Conservation (phyloP, 345 rosid species). For the Populus euphratica region DNA sequence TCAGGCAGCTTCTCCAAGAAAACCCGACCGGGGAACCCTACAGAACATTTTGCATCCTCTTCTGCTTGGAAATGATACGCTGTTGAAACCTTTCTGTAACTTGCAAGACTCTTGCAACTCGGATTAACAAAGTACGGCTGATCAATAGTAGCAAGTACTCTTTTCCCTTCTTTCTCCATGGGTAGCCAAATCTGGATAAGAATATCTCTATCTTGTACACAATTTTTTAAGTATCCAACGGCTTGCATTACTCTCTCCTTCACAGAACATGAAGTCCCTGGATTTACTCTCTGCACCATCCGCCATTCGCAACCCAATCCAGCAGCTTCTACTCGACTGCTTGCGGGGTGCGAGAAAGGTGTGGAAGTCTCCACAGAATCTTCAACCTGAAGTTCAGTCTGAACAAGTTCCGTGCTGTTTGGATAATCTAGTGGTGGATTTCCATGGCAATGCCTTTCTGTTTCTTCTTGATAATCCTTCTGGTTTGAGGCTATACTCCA, state of each 20-base stretch:
- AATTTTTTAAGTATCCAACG: conserved; percentile 42
- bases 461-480: conserved; percentile 1
- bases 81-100: conserved; percentile 57
- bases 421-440: background rate
- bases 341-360: conserved; percentile 19
- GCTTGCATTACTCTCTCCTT: conserved; percentile 54
- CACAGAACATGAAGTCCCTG: conserved; percentile 37
- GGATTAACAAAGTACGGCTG: conserved; percentile 61
- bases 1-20: conserved; percentile 67
- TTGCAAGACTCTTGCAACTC: conserved; percentile 49
- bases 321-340: conserved; percentile 36
- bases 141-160: conserved; percentile 57
- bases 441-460: background rate
- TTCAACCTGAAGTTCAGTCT: background rate
- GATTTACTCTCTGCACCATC: conserved; percentile 22
- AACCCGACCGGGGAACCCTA: conserved; percentile 77
- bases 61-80: conserved; percentile 58
- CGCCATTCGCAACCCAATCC: conserved; percentile 48
- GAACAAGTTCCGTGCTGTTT: background rate
- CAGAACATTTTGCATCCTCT: conserved; percentile 41
- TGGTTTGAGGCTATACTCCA: conserved; percentile 26
- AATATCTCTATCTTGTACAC: conserved; percentile 43
- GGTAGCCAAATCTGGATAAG: conserved; percentile 84
- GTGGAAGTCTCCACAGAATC: background rate
- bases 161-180: conserved; percentile 46